Conservation (phyloP, 305 asterid species). For the Fraxinus sp. region DNA sequence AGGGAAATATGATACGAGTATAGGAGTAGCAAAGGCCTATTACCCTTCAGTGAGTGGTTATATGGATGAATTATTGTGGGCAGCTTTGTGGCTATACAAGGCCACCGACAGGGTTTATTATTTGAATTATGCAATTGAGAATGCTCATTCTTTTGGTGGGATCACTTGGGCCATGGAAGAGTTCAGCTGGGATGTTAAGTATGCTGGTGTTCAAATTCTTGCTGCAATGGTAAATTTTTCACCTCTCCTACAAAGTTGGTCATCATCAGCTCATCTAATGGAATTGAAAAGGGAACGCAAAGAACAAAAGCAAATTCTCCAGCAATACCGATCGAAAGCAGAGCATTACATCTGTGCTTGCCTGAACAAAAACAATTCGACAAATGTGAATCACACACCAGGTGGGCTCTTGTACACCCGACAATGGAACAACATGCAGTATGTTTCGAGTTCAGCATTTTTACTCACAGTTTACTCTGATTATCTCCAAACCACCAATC, state of each 20-base stretch:
- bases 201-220: slow-evolving; percentile 72
- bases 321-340: background rate
- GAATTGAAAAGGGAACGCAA: background rate
- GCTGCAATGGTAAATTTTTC: slow-evolving; percentile 62
- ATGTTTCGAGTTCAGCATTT: slow-evolving; percentile 31
- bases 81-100: slow-evolving; percentile 76
- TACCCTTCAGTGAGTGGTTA: slow-evolving; percentile 80
- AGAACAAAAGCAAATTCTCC: background rate
- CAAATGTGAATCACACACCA: slow-evolving; percentile 63
- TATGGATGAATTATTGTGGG: slow-evolving; percentile 56
- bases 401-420: slow-evolving; percentile 72
- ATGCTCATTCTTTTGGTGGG: slow-evolving; percentile 72
- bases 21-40: slow-evolving; percentile 69
- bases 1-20: slow-evolving; percentile 70
- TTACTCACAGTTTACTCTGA: slow-evolving; percentile 47
- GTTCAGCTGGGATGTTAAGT: slow-evolving; percentile 93
- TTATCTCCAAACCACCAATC: slow-evolving; percentile 52
- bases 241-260: slow-evolving; percentile 21
- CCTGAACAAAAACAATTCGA: slow-evolving; percentile 44
- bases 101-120: slow-evolving; percentile 64
- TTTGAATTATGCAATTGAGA: slow-evolving; percentile 57
- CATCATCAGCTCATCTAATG: slow-evolving; percentile 10
- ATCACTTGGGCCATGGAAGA: slow-evolving; percentile 79
- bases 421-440: slow-evolving; percentile 30
- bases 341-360: slow-evolving; percentile 26